These are phyloP conservation scores for Capronia americana DNA, from an alignment of 2,329 filamentous ascomycete species.

Conservation along the genomic window DNA sequence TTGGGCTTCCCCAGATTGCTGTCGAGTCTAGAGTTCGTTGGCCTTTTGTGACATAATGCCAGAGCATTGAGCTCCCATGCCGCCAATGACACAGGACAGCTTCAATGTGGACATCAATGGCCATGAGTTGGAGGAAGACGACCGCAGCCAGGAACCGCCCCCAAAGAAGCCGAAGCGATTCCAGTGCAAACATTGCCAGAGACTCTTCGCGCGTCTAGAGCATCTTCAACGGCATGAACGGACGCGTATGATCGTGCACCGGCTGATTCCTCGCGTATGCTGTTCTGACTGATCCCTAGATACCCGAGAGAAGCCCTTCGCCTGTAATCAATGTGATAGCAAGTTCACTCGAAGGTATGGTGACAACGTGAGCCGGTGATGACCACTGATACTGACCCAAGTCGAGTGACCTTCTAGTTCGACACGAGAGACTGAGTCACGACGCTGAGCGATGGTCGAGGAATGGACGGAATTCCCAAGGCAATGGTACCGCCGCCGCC, in stretches of 20 bases:
- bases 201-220: constrained; percentile 46
- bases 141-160: constrained; percentile 36
- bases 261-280: neutral
- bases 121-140: constrained; percentile 18
- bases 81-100: constrained; percentile 27
- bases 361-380: constrained; percentile 12
- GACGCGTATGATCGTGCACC: constrained; percentile 40
- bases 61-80: constrained; percentile 8
- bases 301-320: constrained; percentile 51
- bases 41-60: constrained; percentile 12
- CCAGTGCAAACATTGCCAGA: constrained; percentile 41
- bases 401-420: constrained; percentile 49
- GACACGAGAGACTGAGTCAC: constrained; percentile 50
- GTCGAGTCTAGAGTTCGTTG: constrained; percentile 5
- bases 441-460: constrained; percentile 36
- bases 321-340: constrained; percentile 49
- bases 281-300: constrained; percentile 30
- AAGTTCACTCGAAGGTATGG: constrained; percentile 52
- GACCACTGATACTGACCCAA: constrained; percentile 32
- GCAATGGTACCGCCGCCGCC: constrained; percentile 37
- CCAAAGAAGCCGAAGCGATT: constrained; percentile 51
- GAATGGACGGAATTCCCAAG: constrained; percentile 37
- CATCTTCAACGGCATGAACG: constrained; percentile 51
- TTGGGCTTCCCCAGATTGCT: constrained; percentile 13
- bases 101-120: constrained; percentile 22